Evolutionary conservation across 305 asterid species (phyloP).

Genomic region (Plantago coronopus): DNA sequence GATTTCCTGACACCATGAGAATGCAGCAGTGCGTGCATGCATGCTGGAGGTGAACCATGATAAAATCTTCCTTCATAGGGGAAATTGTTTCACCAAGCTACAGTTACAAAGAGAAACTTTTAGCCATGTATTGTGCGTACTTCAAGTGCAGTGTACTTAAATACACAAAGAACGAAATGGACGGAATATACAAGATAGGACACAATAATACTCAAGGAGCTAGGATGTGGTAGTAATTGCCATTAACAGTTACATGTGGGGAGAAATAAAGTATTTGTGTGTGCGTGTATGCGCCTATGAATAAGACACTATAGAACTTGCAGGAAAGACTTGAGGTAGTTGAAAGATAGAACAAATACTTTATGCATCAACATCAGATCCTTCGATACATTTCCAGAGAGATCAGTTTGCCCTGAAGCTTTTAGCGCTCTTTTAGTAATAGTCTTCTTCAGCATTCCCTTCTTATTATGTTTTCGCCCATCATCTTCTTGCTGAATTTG

Average conservation of each 20-base stretch:
- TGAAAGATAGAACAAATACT: conserved; percentile 38
- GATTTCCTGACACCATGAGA: conserved; percentile 83
- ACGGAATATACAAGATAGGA: too few species aligned
- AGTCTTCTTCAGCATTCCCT: conserved; percentile 69
- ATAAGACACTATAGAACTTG: neutral
- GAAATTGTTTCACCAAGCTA: conserved; percentile 97
- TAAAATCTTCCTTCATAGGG: conserved; percentile 97
- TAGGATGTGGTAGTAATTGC: too few species aligned
- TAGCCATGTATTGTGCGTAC: too few species aligned
- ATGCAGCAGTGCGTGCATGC: conserved; percentile 90
- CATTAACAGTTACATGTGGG: too few species aligned
- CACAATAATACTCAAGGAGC: too few species aligned
- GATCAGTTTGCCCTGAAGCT: conserved; percentile 92
- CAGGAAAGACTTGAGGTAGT: conserved; percentile 1
- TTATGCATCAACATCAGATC: conserved; percentile 89
- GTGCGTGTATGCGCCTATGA: too few species aligned
- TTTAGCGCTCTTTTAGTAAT: conserved; percentile 80
- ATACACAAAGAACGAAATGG: too few species aligned
- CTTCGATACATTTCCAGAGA: conserved; percentile 81
- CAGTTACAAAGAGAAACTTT: conserved; percentile 23
- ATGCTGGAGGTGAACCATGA: conserved; percentile 96
- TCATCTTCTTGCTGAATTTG: conserved; percentile 93
- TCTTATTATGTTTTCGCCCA: conserved; percentile 72
- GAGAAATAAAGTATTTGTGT: too few species aligned
- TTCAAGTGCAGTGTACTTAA: too few species aligned